Conservation (phyloP, 345 rosid genomes). For the Nephelium lappaceum region DNA sequence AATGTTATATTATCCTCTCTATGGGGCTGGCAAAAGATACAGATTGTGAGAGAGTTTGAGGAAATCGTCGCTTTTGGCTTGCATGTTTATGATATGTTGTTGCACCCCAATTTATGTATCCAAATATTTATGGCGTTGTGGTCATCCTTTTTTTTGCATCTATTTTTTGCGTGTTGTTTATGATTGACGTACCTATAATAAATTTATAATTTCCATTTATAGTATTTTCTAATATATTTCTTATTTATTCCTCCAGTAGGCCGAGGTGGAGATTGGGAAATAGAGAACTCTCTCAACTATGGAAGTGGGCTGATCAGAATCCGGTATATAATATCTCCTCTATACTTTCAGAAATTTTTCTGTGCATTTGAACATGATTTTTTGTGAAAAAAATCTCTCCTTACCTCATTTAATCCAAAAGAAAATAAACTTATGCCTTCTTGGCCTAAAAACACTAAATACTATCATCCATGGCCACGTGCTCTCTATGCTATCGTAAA, state of each 20-base stretch:
- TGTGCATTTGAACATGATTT: background rate
- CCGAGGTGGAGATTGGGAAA: constrained; percentile 94
- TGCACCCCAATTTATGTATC: background rate
- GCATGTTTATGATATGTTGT: background rate
- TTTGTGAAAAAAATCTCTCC: background rate
- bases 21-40: background rate
- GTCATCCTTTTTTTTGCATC: background rate
- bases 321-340: constrained; percentile 45
- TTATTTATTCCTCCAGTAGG: constrained; percentile 51
- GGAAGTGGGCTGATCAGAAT: constrained; percentile 99
- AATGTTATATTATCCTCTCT: background rate
- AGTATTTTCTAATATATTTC: constrained; percentile 17
- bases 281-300: constrained; percentile 93
- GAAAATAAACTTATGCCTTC: background rate
- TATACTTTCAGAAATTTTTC: background rate
- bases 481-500: background rate
- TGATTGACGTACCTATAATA: background rate
- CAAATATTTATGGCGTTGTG: background rate
- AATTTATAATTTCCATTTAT: background rate
- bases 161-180: constrained; percentile 1
- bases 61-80: background rate
- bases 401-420: background rate
- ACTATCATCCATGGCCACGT: background rate
- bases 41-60: background rate
- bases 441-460: background rate